Percentiles rank a stretch among this genome's conserved stretches.
These are phyloP conservation scores for Thermothelomyces thermophilus DNA, from an alignment of 2,329 filamentous ascomycete genomes.

Conservation along the genomic window DNA sequence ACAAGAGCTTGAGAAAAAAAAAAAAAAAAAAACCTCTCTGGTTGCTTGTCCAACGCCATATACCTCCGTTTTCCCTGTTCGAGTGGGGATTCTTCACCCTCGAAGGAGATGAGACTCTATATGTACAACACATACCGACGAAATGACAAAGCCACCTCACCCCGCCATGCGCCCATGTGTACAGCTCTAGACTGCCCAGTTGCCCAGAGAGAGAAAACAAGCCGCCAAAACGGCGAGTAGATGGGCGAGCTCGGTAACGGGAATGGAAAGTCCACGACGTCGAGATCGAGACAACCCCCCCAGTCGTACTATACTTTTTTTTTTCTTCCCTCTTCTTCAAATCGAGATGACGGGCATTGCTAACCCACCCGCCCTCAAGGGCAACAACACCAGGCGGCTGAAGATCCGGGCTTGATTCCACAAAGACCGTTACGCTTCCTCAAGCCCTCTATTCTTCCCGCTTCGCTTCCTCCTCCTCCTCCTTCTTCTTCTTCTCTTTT, in stretches of 20 bases:
- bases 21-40: too few relatives aligned
- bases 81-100: slow-evolving; percentile 6
- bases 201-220: too few relatives aligned
- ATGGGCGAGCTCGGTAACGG: background rate
- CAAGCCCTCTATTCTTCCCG: too few relatives aligned
- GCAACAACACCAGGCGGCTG: background rate
- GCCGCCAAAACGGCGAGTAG: background rate
- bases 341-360: background rate
- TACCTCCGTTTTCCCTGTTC: background rate
- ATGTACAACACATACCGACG: slow-evolving; percentile 5
- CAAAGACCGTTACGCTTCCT: too few relatives aligned
- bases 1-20: too few relatives aligned
- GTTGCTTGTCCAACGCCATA: background rate
- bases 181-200: background rate
- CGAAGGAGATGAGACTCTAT: background rate
- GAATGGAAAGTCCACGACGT: background rate
- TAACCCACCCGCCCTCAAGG: too few relatives aligned
- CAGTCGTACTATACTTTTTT: background rate
- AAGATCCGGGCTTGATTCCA: too few relatives aligned
- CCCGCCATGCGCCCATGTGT: slow-evolving; percentile 3
- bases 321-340: too few relatives aligned
- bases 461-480: too few relatives aligned
- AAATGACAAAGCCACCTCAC: background rate
- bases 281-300: background rate
- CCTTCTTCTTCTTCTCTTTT: background rate